Evolutionary conservation across 768 basidiomycete species (phyloP).

Genomic region (Tubosaeta sp.): DNA sequence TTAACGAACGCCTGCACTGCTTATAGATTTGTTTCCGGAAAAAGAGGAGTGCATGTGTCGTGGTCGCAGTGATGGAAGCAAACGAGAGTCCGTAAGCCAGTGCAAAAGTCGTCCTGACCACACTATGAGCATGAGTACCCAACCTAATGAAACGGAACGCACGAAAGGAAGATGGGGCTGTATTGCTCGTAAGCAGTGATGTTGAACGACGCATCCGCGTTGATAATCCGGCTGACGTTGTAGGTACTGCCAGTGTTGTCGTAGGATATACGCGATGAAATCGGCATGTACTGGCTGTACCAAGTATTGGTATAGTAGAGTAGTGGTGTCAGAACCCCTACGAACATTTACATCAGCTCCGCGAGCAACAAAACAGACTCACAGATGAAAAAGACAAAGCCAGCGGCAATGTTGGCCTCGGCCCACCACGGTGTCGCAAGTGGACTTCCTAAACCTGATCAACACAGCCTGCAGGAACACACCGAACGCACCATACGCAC

Average conservation of each 20-base stretch:
- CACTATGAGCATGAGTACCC: background rate
- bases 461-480: background rate
- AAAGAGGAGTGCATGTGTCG: constrained; percentile 54
- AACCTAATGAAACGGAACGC: constrained; percentile 1
- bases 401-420: constrained; percentile 60
- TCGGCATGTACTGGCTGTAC: constrained; percentile 56
- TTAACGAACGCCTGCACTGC: constrained; percentile 64
- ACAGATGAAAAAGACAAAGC: constrained; percentile 71
- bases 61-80: constrained; percentile 70
- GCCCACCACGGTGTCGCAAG: constrained; percentile 84
- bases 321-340: constrained; percentile 54
- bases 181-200: constrained; percentile 50
- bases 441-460: constrained; percentile 34
- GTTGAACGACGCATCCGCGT: constrained; percentile 51
- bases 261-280: constrained; percentile 62
- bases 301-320: constrained; percentile 68
- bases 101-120: constrained; percentile 55
- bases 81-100: constrained; percentile 81
- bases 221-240: constrained; percentile 55
- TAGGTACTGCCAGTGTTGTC: constrained; percentile 59
- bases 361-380: constrained; percentile 33
- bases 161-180: constrained; percentile 55
- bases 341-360: constrained; percentile 44
- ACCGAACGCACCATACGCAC: constrained; percentile 3
- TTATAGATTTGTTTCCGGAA: constrained; percentile 53